A percentile compares a stretch with the other conserved stretches of the same genome.
phyloP scores from a whole-genome alignment of 148 eudicot species.

The Persicaria tinctoria region DNA sequence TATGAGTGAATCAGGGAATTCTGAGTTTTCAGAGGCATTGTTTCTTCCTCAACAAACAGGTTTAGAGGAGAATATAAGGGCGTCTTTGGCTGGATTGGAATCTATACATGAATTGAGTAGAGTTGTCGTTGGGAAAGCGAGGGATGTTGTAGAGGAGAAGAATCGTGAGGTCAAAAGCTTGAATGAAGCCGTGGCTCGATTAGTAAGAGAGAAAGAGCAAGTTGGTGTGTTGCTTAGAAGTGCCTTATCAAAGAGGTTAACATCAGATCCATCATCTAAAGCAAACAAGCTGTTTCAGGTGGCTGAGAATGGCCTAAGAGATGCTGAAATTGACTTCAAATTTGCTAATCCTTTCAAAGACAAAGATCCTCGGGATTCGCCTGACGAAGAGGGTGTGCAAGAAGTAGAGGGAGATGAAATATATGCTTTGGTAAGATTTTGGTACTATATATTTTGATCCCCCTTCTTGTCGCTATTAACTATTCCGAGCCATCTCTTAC shows the following conservation, averaged over 20 bases:
- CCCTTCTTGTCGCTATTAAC: neutral
- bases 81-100: slow-evolving; percentile 81
- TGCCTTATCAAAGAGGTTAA: slow-evolving; percentile 63
- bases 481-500: slow-evolving; percentile 10
- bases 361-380: slow-evolving; percentile 19
- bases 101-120: slow-evolving; percentile 57
- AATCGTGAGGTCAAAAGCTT: slow-evolving; percentile 59
- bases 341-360: slow-evolving; percentile 47
- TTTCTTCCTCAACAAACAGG: slow-evolving; percentile 79
- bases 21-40: slow-evolving; percentile 67
- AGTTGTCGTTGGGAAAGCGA: slow-evolving; percentile 46
- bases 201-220: slow-evolving; percentile 84
- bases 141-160: slow-evolving; percentile 55
- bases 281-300: slow-evolving; percentile 70
- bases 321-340: slow-evolving; percentile 66
- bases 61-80: slow-evolving; percentile 73
- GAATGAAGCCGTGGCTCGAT: slow-evolving; percentile 60
- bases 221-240: slow-evolving; percentile 72
- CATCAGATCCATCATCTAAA: slow-evolving; percentile 49
- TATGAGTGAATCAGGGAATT: slow-evolving; percentile 46
- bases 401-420: slow-evolving; percentile 67
- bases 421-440: slow-evolving; percentile 56
- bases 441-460: neutral
- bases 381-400: slow-evolving; percentile 25
- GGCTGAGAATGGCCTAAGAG: slow-evolving; percentile 79